Evolutionary conservation across 1,284 basidiomycete species (phyloP), one percentile per base, ranked within the genome.

Genomic region (Peniophora sp.): DNA sequence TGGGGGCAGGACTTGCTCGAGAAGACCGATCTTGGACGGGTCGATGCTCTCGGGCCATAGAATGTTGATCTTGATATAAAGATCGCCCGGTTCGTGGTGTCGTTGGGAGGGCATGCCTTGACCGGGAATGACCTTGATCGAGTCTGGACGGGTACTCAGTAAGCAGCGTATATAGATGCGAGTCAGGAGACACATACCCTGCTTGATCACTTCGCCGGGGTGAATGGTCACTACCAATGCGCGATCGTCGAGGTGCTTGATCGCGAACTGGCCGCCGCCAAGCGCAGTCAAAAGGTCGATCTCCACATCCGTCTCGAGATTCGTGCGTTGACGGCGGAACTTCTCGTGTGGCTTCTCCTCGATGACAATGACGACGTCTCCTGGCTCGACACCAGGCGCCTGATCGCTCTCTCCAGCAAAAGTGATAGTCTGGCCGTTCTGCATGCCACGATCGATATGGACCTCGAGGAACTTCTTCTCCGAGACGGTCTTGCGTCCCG

Each of bases 371-470:
- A 98, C 82, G 17, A 99, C 97, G 60, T 99, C 97, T 58, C 97
- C 97, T 1, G 97, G 88, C 52, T 91, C 80, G 36, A 91, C 85
- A 35, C 79, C 86, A 3, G 97, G 96, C 5, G 92, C 84, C 69
- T 99, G 96, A 68, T 99, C 97, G 61, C 91, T 94, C 75, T 99
- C 97, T 53, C 97, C 96, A 53, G 79, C 70, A 72, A 99, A 99
- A 52, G 82, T 85, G 68, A 99, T 94, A 20, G 93, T 95, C 72
- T 98, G 94, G 27, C 97, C 97, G 52, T 88, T 88, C 74, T 92
- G 93, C 97, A 99, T 99, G 52, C 97, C 97, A 78, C 96, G 97
- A 80, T 99, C 97, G 78, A 99, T 92, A 67, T 97, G 92, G 23
- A 99, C 97, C 72, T 99, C 97, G 62, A 99, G 75, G 58, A 98